phyloP scores from a whole-genome alignment of 1,284 basidiomycete species.

The Schizopora paradoxa region DNA sequence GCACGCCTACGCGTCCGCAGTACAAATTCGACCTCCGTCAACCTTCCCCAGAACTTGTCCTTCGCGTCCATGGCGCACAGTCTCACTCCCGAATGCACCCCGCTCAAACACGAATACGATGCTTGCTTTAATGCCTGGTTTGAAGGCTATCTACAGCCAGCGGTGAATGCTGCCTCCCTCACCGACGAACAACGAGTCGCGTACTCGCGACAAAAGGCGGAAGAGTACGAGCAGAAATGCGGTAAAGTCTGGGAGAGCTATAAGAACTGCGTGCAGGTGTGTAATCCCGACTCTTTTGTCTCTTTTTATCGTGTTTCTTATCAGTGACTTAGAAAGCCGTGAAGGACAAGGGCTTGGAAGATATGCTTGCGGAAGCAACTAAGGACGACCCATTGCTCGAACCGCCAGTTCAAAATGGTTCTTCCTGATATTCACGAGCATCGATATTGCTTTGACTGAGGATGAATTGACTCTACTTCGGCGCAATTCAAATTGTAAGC shows the following conservation, averaged over 20 bases:
- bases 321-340: constrained; percentile 63
- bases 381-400: constrained; percentile 74
- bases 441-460: neutral
- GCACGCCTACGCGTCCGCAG: no score
- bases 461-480: neutral
- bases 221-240: constrained; percentile 79
- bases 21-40: no score
- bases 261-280: constrained; percentile 73
- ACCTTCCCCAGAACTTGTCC: no score
- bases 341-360: constrained; percentile 70
- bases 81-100: constrained; percentile 79
- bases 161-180: constrained; percentile 39
- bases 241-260: constrained; percentile 79
- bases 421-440: neutral
- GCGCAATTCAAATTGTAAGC: neutral
- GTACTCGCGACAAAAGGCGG: constrained; percentile 55
- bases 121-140: constrained; percentile 96
- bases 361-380: constrained; percentile 73
- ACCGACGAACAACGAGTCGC: constrained; percentile 39
- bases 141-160: constrained; percentile 87
- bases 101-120: constrained; percentile 86
- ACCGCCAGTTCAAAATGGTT: constrained; percentile 30
- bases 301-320: neutral
- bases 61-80: constrained; percentile 56
- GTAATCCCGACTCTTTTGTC: constrained; percentile 1